Evolutionary conservation across 1,284 basidiomycete species (phyloP), one percentile per base, ranked within the genome.

Genomic region (Moesziomyces sp.): DNA sequence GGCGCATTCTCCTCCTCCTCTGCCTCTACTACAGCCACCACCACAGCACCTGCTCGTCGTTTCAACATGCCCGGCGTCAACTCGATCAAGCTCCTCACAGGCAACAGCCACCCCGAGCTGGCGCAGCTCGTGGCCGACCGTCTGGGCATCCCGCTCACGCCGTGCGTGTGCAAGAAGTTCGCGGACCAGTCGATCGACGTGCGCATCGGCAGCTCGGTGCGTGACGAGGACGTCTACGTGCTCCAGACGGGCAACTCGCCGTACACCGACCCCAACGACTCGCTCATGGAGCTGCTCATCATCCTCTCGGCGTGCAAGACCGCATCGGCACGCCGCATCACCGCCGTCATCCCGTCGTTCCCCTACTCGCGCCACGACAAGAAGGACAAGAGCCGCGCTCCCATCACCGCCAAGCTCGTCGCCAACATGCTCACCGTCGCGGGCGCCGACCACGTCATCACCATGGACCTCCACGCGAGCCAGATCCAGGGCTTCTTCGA

Each of bases 401-500:
- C 97, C 26, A 97, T 99, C 85, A 98, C 97, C 1, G 95, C 97
- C 61, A 99, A 99, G 88, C 90, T 99, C 59, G 93, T 95, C 38
- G 96, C 96, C 48, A 99, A 98, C 86, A 95, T 99, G 90, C 88
- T 99, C 63, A 92, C 91, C 44, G 93, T 97, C 26, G 96, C 97
- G 16, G 96, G 96, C 30, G 95, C 93, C 77, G 95, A 99, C 87
- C 96, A 99, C 84, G 93, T 99, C 81, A 99, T 99, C 82, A 99
- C 96, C 21, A 95, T 99, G 91, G 96, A 99, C 85, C 88, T 99
- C 44, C 96, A 99, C 84, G 97, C 96, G 13, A 94, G 92, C 77
- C 96, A 99, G 87, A 98, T 99, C 74, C 96, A 99, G 85, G 96
- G 96, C 13, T 99, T 99, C 88, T 99, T 99, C 84, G 94, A 99